Base-by-base conservation (phyloP, 225 moss, liverwort and hornwort genomes). In the Polytrichum formosum region DNA sequence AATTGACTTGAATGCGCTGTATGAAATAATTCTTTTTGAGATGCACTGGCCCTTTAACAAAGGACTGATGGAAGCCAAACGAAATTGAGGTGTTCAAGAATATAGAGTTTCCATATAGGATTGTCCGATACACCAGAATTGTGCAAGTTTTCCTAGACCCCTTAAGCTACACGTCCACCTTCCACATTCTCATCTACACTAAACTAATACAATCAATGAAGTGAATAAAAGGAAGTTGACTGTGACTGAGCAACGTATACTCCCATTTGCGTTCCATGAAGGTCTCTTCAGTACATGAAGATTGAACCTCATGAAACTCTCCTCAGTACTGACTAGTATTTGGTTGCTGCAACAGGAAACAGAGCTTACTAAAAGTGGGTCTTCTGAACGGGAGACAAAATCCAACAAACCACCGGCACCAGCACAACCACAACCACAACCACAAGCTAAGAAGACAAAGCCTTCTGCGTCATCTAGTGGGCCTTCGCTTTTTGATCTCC, bases 401-500 rank as follows among this genome's bases (percentile, higher is more conserved):
- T 33, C 30, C 28, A 28, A 71, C 20, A 56, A 27, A 33, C 8
- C 6, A 20, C 77, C 59, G 6, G 61, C 28, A 4, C 16, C 46
- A 46, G 46, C 46, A 46, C 46, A 46, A 46, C 46, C 46, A 46
- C 46, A 46, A 46, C 46, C 46, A 46, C 46, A 54, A 5, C n/a
- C 26, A 26, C 16, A 37, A 54, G 18, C 75, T 6, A 74, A 77
- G 37, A 92, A 86, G 66, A 81, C 66, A 16, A 30, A 60, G 3
- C 55, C 67, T 61, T 60, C 76, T 33, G 66, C 67, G 54, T 61
- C 72, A 37, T 37, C 75, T 22, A 75, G 23, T 20, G 88, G 88
- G 25, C 91, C 93, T 26, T 96, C 96, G 3, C 84, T 96, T 21
- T 93, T 93, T 73, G 91, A 96, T 65, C 77, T 93, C 74, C 81